Base-by-base conservation (phyloP, 129 eudicot genomes). In the Lactuca sativa region DNA sequence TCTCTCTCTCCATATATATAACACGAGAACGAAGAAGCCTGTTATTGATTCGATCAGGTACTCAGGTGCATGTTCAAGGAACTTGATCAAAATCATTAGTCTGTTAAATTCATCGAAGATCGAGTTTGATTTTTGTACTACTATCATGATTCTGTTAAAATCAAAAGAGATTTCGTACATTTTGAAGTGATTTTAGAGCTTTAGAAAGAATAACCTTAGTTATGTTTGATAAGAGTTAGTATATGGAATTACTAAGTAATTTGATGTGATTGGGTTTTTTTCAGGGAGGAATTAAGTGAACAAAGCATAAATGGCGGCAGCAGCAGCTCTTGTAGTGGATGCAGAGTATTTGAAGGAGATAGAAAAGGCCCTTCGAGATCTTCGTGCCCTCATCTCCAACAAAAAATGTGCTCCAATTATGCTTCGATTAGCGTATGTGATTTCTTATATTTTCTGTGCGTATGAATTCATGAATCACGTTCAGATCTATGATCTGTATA, bases 401-500 rank as follows among this genome's bases (percentile, higher is more conserved):
- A 83, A 83, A 59, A 80, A 74, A 1, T 93, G 96, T 58, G 95
- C 98, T 31, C 96, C 96, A 12, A 85, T 93, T 79, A 85, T 93
- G 96, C 98, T 93, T 81, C 96, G 98, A 12, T 78, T 89, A 79
- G 96, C 98, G 98, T 93, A 87, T 12, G 71, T 65, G 34, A 33
- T 41, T 43, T 4, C 31, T 74, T 32, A 10, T 32, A 13, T 12
- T 32, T 74, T 6, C 9, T 38, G 12, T 44, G 5, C 15, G 12
- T 59, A 36, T 59, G 11, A 21, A 30, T 31, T 9, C 40, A 37
- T 41, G 25, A 34, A 66, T 48, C 4, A 9, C 21, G 56, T 31
- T 17, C 10, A 36, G 52, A 68, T 68, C 37, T 4, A 43, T 65
- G 41, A 65, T 48, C 8, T 47, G 38, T 48, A 37, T 40, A 56